A percentile compares a stretch with the other conserved stretches of the same genome.
phyloP scores from a whole-genome alignment of 805 yeast genomes.

The Danielia reshetovae region DNA sequence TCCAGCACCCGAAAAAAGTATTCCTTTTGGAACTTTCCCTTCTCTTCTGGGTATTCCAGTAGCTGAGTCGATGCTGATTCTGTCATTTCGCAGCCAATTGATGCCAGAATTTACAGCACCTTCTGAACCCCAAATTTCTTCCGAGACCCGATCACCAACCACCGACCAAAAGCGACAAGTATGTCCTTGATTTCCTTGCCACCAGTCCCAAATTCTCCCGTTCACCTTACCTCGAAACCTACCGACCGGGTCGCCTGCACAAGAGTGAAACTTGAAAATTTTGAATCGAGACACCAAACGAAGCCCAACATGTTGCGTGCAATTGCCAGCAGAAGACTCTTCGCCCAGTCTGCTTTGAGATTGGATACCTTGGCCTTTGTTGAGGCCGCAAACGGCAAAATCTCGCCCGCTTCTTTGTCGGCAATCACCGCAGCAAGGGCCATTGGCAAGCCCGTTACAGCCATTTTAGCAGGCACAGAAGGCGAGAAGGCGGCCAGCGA shows the following conservation, averaged over 20 bases:
- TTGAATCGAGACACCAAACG: neutral
- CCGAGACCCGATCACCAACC: no score
- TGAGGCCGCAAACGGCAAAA: slow-evolving; percentile 54
- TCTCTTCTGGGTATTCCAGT: no score
- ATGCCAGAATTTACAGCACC: no score
- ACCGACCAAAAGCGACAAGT: no score
- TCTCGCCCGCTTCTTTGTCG: slow-evolving; percentile 67
- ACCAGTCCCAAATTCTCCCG: neutral
- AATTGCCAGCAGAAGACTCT: slow-evolving; percentile 7
- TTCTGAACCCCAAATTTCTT: no score
- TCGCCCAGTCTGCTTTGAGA: slow-evolving; percentile 9
- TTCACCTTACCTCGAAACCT: neutral
- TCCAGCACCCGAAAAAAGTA: no score
- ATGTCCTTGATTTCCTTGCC: neutral
- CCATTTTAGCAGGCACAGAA: slow-evolving; percentile 67
- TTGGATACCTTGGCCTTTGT: slow-evolving; percentile 66
- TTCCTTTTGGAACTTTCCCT: no score
- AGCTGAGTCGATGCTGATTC: no score
- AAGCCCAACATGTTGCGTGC: slow-evolving; percentile 11
- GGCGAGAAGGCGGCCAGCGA: slow-evolving; percentile 41
- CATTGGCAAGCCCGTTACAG: slow-evolving; percentile 77
- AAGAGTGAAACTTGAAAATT: slow-evolving; percentile 2
- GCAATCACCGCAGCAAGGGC: slow-evolving; percentile 74
- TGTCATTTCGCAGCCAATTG: no score
- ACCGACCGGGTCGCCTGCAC: slow-evolving; percentile 1